Conservation (phyloP, 208 protist genomes). For the Wallacemonas sp. region DNA sequence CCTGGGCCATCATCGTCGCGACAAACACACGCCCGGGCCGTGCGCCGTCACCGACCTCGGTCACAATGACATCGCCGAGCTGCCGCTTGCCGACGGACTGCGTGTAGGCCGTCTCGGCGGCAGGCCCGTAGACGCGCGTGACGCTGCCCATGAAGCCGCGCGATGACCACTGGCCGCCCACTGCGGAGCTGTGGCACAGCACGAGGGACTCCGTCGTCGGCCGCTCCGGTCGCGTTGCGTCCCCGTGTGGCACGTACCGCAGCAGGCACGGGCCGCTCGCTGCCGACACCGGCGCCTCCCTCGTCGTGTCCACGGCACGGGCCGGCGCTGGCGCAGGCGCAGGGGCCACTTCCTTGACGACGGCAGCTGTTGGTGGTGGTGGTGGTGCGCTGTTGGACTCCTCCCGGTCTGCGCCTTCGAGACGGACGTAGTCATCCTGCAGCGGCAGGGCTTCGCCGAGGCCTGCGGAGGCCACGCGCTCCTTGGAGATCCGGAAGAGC, state of each 20-base stretch:
- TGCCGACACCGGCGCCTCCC: no score
- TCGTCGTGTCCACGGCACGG: neutral
- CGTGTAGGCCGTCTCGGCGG: conserved; percentile 32
- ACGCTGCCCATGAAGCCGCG: conserved; percentile 54
- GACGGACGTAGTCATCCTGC: conserved; percentile 24
- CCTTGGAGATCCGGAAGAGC: conserved; percentile 39
- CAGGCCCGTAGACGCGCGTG: conserved; percentile 28
- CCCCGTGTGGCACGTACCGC: conserved; percentile 20
- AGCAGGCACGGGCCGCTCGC: neutral
- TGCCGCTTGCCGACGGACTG: conserved; percentile 19
- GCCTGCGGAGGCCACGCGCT: conserved; percentile 17
- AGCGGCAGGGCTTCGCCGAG: conserved; percentile 24
- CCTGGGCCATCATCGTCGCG: conserved; percentile 45
- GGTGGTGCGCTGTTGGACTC: neutral
- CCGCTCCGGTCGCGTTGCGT: conserved; percentile 22
- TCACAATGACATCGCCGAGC: conserved; percentile 42
- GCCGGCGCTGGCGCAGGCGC: neutral
- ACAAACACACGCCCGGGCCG: conserved; percentile 40
- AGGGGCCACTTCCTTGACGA: neutral
- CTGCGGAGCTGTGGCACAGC: conserved; percentile 42
- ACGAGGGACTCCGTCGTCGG: conserved; percentile 29
- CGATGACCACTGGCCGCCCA: conserved; percentile 35
- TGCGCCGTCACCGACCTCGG: conserved; percentile 24
- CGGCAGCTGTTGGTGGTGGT: neutral
- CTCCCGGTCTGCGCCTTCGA: conserved; percentile 23